phyloP scores from a whole-genome alignment of 331 rosid genomes.

The Quercus phellos region DNA sequence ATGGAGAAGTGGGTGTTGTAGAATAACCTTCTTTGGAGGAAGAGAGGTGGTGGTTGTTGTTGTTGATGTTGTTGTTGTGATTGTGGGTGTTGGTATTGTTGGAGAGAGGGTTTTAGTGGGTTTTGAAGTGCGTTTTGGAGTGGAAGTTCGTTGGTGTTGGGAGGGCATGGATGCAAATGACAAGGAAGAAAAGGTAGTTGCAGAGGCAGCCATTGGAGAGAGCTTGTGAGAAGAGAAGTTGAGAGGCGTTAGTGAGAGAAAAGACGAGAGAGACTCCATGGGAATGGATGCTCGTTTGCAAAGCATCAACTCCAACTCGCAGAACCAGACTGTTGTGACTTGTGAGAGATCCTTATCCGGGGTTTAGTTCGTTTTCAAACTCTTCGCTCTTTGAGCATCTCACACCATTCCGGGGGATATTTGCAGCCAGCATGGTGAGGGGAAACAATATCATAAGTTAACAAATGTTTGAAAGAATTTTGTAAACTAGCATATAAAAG shows the following conservation, averaged over 20 bases:
- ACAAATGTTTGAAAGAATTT: no score
- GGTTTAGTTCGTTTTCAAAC: background rate
- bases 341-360: background rate
- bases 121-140: conserved; percentile 37
- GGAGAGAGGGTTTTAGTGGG: conserved; percentile 34
- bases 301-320: background rate
- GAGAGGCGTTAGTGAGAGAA: conserved; percentile 26
- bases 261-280: conserved; percentile 39
- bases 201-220: conserved; percentile 17
- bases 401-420: background rate
- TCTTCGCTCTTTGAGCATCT: background rate
- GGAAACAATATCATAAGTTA: no score
- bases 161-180: conserved; percentile 30
- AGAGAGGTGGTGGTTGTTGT: conserved; percentile 17
- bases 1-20: conserved; percentile 3
- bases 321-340: background rate
- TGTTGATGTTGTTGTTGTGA: background rate
- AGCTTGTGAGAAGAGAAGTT: conserved; percentile 22
- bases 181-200: conserved; percentile 5
- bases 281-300: conserved; percentile 4
- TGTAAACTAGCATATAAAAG: no score
- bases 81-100: conserved; percentile 15
- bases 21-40: conserved; percentile 54
- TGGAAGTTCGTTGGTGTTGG: conserved; percentile 16
- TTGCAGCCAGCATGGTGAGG: no score